Evolutionary conservation across 306 rosid genomes (phyloP).

Genomic region (Vigna unguiculata): DNA sequence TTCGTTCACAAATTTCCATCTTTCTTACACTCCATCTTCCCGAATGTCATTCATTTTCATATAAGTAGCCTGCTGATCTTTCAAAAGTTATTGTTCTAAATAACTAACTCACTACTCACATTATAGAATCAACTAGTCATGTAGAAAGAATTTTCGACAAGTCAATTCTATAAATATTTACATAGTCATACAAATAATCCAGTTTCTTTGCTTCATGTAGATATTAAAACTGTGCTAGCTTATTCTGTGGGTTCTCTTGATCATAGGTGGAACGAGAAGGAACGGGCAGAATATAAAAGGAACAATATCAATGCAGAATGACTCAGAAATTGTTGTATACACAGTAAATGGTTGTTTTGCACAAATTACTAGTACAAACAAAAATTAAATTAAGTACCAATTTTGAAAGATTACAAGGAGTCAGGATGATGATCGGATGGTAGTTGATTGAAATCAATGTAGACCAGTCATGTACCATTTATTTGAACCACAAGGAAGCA

Average conservation of each 20-base stretch:
- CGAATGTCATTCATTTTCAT: not conserved
- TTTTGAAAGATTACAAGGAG: not conserved
- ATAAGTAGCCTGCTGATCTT: not conserved
- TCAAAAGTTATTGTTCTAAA: not conserved
- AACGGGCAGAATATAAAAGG: not conserved
- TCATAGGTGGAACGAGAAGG: not conserved
- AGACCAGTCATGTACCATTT: conserved; percentile 25
- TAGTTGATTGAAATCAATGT: conserved; percentile 28
- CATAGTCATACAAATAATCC: not conserved
- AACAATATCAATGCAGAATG: not conserved
- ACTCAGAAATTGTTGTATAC: not conserved
- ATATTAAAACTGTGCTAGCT: not conserved
- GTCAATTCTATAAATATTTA: not conserved
- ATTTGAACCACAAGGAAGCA: conserved; percentile 14
- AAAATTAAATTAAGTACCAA: not conserved
- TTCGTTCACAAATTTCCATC: conserved; percentile 27
- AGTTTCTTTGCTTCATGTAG: not conserved
- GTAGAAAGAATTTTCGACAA: not conserved
- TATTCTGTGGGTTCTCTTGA: not conserved
- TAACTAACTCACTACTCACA: conserved; percentile 18
- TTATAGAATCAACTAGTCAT: not conserved
- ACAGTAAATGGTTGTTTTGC: conserved; percentile 5
- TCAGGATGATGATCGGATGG: not conserved
- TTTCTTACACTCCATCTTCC: conserved; percentile 1
- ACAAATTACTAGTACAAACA: not conserved